phyloP scores from a whole-genome alignment of 1,284 basidiomycete species.

The Trametes hirsuta region DNA sequence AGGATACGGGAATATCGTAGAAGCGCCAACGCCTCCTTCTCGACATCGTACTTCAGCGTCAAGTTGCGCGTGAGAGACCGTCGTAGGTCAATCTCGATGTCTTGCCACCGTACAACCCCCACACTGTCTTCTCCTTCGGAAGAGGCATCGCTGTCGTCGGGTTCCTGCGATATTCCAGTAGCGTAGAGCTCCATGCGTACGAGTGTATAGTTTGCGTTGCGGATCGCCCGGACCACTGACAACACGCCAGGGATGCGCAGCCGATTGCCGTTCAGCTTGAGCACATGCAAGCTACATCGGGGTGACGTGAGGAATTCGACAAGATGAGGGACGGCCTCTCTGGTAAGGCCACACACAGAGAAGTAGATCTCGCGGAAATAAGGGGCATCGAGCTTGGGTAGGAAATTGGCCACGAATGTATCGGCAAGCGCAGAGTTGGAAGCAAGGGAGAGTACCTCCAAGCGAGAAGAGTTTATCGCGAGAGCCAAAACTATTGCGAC shows the following conservation, averaged over 20 bases:
- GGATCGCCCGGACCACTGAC: conserved; percentile 49
- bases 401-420: conserved; percentile 51
- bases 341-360: conserved; percentile 55
- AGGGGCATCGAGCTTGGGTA: conserved; percentile 49
- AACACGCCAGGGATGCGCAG: conserved; percentile 50
- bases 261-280: conserved; percentile 61
- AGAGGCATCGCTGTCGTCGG: conserved; percentile 29
- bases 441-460: conserved; percentile 50
- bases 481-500: conserved; percentile 42
- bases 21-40: conserved; percentile 54
- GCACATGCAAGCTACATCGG: conserved; percentile 51
- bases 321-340: conserved; percentile 46
- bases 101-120: conserved; percentile 37
- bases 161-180: conserved; percentile 40
- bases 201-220: conserved; percentile 53
- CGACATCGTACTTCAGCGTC: conserved; percentile 47
- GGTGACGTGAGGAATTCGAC: conserved; percentile 54
- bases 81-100: conserved; percentile 42
- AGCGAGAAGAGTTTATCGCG: conserved; percentile 52
- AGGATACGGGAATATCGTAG: conserved; percentile 54
- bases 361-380: conserved; percentile 58
- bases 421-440: conserved; percentile 49
- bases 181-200: conserved; percentile 54
- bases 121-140: conserved; percentile 31
- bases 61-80: conserved; percentile 51